Base-by-base conservation (phyloP, 163 green algal genomes). In the Volvox carteri region DNA sequence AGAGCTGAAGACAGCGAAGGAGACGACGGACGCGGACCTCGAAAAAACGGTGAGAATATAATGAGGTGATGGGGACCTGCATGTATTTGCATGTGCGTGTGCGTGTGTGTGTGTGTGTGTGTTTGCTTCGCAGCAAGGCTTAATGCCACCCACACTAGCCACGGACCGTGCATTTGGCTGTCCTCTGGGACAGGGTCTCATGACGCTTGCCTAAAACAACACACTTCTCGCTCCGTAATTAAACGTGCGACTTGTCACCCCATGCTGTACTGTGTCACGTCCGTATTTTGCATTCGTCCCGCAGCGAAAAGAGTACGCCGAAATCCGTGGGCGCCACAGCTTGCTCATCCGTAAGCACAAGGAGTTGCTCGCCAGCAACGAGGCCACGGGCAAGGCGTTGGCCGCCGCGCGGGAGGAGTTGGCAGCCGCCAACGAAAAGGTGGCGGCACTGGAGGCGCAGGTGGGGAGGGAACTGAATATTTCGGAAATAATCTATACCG, bases 1-100 rank as follows among this genome's bases (percentile, higher is more conserved):
- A 3, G 72, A 80, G 54, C 39, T 81, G 72, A 14, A 44, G 54
- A 73, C 56, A 7, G 65, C 46, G 33, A 80, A 81, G 67, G 62
- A 68, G 30, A 44, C 42, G 7, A 65, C 44, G 42, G 79, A 68
- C 44, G 79, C 44, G 1, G 79, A 87, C 30, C 30, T 78, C 3
- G 79, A 87, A 44, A 87, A 87, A 62, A 1, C 44, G 79, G 79
- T 87, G 78, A 62, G 78, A 4, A 16, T 12, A n/a, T n/a, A n/a
- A n/a, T n/a, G n/a, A n/a, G n/a, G n/a, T n/a, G n/a, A n/a, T n/a
- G n/a, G n/a, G n/a, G n/a, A n/a, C n/a, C n/a, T n/a, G n/a, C n/a
- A n/a, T n/a, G n/a, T n/a, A n/a, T n/a, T n/a, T n/a, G n/a, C n/a
- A n/a, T n/a, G n/a, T n/a, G n/a, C n/a, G n/a, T n/a, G n/a, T n/a